Base-by-base conservation (phyloP, 345 rosid genomes). In the Zanthoxylum bungeanum region DNA sequence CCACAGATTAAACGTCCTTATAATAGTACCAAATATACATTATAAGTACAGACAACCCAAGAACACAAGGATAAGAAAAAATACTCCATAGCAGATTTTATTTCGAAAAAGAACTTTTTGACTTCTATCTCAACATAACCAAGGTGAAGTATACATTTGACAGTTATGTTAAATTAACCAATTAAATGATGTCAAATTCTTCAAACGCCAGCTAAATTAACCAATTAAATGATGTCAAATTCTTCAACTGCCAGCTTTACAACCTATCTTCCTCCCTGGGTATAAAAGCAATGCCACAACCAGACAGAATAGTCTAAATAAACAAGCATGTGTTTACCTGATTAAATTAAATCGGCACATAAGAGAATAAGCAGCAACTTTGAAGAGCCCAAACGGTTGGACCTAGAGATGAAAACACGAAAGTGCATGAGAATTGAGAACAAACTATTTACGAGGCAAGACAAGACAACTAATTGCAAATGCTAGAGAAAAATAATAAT, bases 381-480 rank as follows among this genome's bases (percentile, higher is more conserved):
- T 21, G 36, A 7, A 47, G 25, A 33, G 52, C 34, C 58, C 46
- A 10, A 60, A 47, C 24, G 31, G 39, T 52, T 14, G 0, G 25
- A 34, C 62, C 75, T 63, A 62, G 7, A 39, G 27, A 44, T 21
- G 5, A 60, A 28, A 55, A 34, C 49, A 51, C 40, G 64, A 12
- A 46, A 58, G 33, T n/a, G 12, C 44, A 58, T 69, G 42, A 69
- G n/a, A n/a, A n/a, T n/a, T n/a, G n/a, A n/a, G 55, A 33, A 27
- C 31, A 53, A 24, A 57, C 4, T 25, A 34, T 21, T 21, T 9
- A 52, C 14, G 21, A 57, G 64, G n/a, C 31, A 28, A 69, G 21
- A 57, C 31, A 28, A 69, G 21, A 57, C 22, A 65, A 76, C 30
- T 36, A 31, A 40, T 50, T 21, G 28, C 56, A 49, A 46, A 16